Percentiles rank a stretch among this genome's conserved stretches.
These are phyloP conservation scores for Didymella exigua DNA, from an alignment of 2,329 filamentous ascomycete genomes.

Conservation along the genomic window DNA sequence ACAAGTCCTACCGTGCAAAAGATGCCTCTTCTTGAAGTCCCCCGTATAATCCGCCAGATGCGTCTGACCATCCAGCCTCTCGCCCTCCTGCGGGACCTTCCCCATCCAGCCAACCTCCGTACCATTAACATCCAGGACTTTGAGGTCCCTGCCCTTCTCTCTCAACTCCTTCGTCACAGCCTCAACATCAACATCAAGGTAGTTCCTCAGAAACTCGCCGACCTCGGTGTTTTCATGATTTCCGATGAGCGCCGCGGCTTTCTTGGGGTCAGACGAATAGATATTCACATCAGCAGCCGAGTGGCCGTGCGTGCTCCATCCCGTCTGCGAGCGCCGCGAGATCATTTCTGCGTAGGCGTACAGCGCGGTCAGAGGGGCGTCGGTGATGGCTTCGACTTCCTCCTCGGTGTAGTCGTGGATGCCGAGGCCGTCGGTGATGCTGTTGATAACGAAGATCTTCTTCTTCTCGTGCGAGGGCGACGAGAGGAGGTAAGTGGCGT, in stretches of 20 bases:
- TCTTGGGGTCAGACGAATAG: conserved; percentile 75
- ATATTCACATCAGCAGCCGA: conserved; percentile 92
- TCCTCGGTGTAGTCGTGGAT: conserved; percentile 72
- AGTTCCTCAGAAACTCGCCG: conserved; percentile 78
- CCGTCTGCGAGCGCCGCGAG: conserved; percentile 83
- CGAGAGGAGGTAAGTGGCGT: conserved; percentile 63
- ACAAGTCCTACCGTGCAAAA: conserved; percentile 36
- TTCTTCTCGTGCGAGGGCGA: conserved; percentile 41
- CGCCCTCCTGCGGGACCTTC: conserved; percentile 46
- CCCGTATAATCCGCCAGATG: conserved; percentile 49
- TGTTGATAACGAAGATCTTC: conserved; percentile 67
- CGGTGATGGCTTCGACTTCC: conserved; percentile 72
- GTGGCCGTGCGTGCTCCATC: conserved; percentile 95
- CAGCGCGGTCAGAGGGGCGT: conserved; percentile 61
- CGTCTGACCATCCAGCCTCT: conserved; percentile 55
- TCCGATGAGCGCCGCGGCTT: conserved; percentile 69
- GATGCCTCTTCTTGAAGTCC: conserved; percentile 44
- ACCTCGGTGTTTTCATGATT: conserved; percentile 97
- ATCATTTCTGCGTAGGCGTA: conserved; percentile 82
- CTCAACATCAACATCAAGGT: conserved; percentile 79
- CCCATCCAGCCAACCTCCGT: conserved; percentile 52
- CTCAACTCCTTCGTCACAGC: conserved; percentile 76
- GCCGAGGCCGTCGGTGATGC: conserved; percentile 74
- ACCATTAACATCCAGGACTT: conserved; percentile 34
- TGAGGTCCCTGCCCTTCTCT: conserved; percentile 55